Conservation (phyloP, 2,329 filamentous ascomycete species). For the Trichoderma gracile region DNA sequence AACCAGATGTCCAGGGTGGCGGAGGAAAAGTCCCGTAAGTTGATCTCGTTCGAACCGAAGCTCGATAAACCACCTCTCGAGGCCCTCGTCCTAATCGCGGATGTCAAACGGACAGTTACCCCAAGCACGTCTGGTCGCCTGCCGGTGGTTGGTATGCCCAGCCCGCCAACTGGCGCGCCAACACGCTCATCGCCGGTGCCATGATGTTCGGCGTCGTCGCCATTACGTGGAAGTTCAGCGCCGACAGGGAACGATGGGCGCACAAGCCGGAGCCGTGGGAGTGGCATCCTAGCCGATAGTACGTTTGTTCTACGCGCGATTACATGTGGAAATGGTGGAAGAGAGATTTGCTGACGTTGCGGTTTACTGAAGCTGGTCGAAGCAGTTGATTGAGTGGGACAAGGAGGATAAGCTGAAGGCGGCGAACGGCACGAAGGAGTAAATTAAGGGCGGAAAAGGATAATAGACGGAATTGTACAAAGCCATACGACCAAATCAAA, state of each 20-base stretch:
- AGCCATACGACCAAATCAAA: constrained; percentile 20
- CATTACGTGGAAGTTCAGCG: constrained; percentile 70
- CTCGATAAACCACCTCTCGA: not conserved
- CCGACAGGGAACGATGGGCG: constrained; percentile 70
- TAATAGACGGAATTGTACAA: constrained; percentile 27
- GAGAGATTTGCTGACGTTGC: not conserved
- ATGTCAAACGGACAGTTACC: constrained; percentile 62
- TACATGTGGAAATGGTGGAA: no score
- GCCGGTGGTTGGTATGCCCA: constrained; percentile 97
- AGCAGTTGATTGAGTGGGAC: constrained; percentile 48
- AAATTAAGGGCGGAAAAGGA: constrained; percentile 18
- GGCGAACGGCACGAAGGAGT: constrained; percentile 35
- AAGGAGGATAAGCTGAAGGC: constrained; percentile 44
- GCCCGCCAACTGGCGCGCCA: constrained; percentile 90
- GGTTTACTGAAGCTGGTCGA: constrained; percentile 44
- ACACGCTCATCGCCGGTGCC: constrained; percentile 75
- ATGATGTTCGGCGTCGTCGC: constrained; percentile 69
- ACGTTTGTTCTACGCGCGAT: constrained; percentile 43
- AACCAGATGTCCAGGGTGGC: constrained; percentile 62
- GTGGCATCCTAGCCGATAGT: constrained; percentile 86
- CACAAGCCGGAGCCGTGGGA: constrained; percentile 74
- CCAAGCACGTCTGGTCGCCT: constrained; percentile 99
- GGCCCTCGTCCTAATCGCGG: constrained; percentile 1
- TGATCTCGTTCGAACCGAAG: constrained; percentile 38
- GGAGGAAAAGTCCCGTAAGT: constrained; percentile 66